Evolutionary conservation across 768 basidiomycete genomes (phyloP).

Genomic region (Amanita subjunquillea): DNA sequence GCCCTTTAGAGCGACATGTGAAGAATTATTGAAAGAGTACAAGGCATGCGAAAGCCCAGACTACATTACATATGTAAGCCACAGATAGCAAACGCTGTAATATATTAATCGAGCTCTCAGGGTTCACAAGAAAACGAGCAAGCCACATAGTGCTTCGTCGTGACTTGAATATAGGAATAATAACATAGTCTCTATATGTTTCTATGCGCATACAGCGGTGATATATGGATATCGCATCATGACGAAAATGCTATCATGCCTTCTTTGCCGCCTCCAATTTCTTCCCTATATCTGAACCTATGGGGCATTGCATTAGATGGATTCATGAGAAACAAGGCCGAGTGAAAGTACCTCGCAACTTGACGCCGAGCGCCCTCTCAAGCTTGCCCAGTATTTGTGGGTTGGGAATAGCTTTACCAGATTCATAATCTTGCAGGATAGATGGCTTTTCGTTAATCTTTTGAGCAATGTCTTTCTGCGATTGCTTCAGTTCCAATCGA

Average conservation of each 20-base stretch:
- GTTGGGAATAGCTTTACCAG: constrained; percentile 80
- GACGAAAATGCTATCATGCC: constrained; percentile 26
- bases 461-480: constrained; percentile 89
- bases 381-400: constrained; percentile 82
- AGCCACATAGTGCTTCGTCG: not conserved
- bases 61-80: constrained; percentile 77
- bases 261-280: constrained; percentile 75
- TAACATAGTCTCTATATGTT: not conserved
- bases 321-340: not conserved
- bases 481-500: constrained; percentile 66
- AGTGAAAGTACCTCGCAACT: constrained; percentile 64
- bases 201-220: not conserved
- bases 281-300: constrained; percentile 78
- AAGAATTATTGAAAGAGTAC: constrained; percentile 87
- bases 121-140: constrained; percentile 7
- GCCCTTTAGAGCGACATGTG: constrained; percentile 60
- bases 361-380: constrained; percentile 77
- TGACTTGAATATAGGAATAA: not conserved
- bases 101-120: not conserved
- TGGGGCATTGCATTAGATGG: constrained; percentile 8
- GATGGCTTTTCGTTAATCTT: constrained; percentile 92
- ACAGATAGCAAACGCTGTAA: constrained; percentile 8
- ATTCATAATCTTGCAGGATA: constrained; percentile 82
- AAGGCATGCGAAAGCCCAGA: constrained; percentile 93
- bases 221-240: constrained; percentile 7